A percentile compares a stretch with the other conserved stretches of the same genome.
Conservation (phyloP, 495 filamentous ascomycete genomes). For the Pyrenopolyporus hunteri region DNA sequence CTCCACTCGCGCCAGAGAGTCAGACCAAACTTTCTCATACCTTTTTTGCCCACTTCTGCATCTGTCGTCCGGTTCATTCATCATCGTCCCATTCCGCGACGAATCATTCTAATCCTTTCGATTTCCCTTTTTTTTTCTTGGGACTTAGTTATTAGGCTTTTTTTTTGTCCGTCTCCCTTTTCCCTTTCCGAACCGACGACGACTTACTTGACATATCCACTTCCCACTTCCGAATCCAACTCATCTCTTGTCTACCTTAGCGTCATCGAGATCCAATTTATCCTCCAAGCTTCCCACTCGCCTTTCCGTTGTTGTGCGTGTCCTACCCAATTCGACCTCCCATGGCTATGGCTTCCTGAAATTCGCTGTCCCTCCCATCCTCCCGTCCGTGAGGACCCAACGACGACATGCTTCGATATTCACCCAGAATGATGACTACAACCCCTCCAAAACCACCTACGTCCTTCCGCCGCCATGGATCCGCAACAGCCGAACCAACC, state of each 20-base stretch:
- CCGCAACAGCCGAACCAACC: constrained; percentile 43
- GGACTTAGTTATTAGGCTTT: not conserved
- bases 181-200: not conserved
- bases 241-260: no score
- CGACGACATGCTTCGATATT: constrained; percentile 42
- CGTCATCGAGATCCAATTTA: constrained; percentile 25
- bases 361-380: constrained; percentile 38
- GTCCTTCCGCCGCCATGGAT: constrained; percentile 39
- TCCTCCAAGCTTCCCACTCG: constrained; percentile 1
- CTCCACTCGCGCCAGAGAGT: constrained; percentile 38
- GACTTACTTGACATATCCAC: constrained; percentile 3
- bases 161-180: constrained; percentile 1
- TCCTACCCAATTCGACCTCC: constrained; percentile 10
- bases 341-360: constrained; percentile 35
- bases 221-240: constrained; percentile 4
- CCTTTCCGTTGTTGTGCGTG: constrained; percentile 6
- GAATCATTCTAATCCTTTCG: constrained; percentile 36
- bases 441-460: constrained; percentile 34
- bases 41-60: constrained; percentile 34
- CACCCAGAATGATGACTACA: constrained; percentile 45
- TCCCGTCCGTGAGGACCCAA: constrained; percentile 27
- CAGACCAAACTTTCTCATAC: constrained; percentile 38
- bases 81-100: constrained; percentile 39
- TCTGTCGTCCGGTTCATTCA: constrained; percentile 37
- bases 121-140: constrained; percentile 19